A percentile compares a stretch with the other conserved stretches of the same genome.
phyloP scores from a whole-genome alignment of 2,329 filamentous ascomycete genomes.

The Knufia petricola region DNA sequence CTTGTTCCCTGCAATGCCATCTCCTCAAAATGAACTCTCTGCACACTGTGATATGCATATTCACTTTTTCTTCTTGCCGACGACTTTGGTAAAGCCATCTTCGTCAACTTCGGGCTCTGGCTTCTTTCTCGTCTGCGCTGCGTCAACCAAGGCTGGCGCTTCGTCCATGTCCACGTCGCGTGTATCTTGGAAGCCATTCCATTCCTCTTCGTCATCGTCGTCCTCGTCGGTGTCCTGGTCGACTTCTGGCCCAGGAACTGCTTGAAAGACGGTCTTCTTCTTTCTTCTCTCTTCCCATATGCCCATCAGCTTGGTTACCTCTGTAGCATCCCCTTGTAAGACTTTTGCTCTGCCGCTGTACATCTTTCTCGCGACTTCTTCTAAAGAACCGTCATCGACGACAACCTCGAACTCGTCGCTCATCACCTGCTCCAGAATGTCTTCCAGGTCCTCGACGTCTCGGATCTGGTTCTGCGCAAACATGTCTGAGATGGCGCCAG shows the following conservation, averaged over 20 bases:
- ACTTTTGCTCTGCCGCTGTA: constrained; percentile 57
- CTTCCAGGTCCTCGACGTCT: constrained; percentile 71
- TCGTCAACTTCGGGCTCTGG: constrained; percentile 64
- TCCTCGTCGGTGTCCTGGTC: constrained; percentile 50
- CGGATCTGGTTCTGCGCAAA: constrained; percentile 51
- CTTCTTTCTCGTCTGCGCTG: constrained; percentile 50
- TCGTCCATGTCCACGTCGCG: constrained; percentile 58
- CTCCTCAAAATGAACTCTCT: too few relatives aligned
- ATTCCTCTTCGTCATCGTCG: constrained; percentile 42
- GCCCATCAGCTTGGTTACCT: constrained; percentile 52
- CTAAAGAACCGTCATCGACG: constrained; percentile 79
- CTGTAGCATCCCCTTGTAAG: constrained; percentile 20
- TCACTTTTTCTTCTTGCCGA: constrained; percentile 54
- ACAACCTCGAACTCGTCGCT: constrained; percentile 90
- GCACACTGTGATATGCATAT: not conserved
- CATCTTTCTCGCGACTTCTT: constrained; percentile 63
- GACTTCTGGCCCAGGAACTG: constrained; percentile 28
- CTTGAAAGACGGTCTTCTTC: constrained; percentile 24
- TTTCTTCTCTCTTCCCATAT: constrained; percentile 31
- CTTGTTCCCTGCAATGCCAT: too few relatives aligned
- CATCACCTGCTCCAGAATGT: constrained; percentile 80
- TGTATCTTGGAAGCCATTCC: constrained; percentile 45
- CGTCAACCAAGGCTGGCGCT: constrained; percentile 49
- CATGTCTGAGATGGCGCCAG: constrained; percentile 73
- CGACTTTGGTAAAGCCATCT: constrained; percentile 70